Percentiles rank a stretch among this genome's conserved stretches.
These are phyloP conservation scores for Claviceps arundinis DNA, from an alignment of 2,329 filamentous ascomycete genomes.

Conservation along the genomic window DNA sequence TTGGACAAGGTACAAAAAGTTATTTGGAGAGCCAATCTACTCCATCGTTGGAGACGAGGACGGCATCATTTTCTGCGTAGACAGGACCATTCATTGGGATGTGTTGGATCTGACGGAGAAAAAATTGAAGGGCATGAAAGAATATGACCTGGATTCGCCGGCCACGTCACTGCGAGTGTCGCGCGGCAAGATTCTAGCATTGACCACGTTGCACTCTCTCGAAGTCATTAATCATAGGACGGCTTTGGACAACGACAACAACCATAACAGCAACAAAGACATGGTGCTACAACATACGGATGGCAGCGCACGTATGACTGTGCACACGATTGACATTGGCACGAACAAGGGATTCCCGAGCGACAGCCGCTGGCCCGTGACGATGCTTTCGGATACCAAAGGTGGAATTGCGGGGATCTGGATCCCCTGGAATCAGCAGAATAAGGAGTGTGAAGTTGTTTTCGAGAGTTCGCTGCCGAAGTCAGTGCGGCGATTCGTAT, in stretches of 20 bases:
- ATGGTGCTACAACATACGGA: conserved; percentile 34
- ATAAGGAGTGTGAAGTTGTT: conserved; percentile 30
- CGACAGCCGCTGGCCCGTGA: conserved; percentile 24
- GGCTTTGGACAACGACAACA: conserved; percentile 14
- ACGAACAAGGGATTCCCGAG: conserved; percentile 12
- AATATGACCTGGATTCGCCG: conserved; percentile 37
- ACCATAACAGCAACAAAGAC: conserved; percentile 5
- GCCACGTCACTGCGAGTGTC: conserved; percentile 35
- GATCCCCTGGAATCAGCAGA: conserved; percentile 29
- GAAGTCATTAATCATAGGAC: conserved; percentile 37
- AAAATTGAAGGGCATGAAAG: conserved; percentile 33
- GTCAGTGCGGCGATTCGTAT: conserved; percentile 43
- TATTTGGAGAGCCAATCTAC: conserved; percentile 35
- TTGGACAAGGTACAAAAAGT: conserved; percentile 39
- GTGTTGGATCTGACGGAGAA: conserved; percentile 37
- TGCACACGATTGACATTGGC: conserved; percentile 34
- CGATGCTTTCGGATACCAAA: conserved; percentile 34
- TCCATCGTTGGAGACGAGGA: conserved; percentile 41
- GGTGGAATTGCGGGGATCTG: conserved; percentile 36
- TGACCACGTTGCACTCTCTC: conserved; percentile 42
- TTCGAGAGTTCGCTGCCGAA: conserved; percentile 44
- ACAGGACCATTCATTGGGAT: conserved; percentile 42
- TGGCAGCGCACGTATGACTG: conserved; percentile 26
- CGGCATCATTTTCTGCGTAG: conserved; percentile 42
- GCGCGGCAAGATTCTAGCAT: conserved; percentile 33